A percentile compares a stretch with the other conserved stretches of the same genome.
Conservation (phyloP, 345 rosid species). For the Turritis glabra region DNA sequence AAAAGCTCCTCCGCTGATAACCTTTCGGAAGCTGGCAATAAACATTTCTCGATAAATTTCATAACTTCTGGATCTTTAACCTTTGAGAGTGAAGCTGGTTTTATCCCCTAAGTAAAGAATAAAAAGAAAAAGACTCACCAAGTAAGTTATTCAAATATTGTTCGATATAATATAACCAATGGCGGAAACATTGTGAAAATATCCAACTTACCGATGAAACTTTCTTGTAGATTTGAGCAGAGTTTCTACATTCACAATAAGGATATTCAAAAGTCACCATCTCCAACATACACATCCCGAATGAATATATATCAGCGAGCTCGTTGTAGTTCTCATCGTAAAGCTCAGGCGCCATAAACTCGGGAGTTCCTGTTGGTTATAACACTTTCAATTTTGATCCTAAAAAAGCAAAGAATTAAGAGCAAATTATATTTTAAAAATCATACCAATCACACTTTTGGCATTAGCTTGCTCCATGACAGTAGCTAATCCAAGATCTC, state of each 20-base stretch:
- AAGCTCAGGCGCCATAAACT: constrained; percentile 89
- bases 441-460: constrained; percentile 82
- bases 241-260: constrained; percentile 72
- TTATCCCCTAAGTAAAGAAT: constrained; percentile 56
- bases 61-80: constrained; percentile 68
- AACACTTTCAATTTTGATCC: not conserved
- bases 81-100: constrained; percentile 73
- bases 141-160: not conserved
- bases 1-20: constrained; percentile 76
- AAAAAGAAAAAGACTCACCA: not conserved
- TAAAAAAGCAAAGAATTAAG: not conserved
- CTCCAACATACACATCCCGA: constrained; percentile 89
- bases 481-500: constrained; percentile 94
- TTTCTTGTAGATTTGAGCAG: constrained; percentile 87
- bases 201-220: constrained; percentile 64
- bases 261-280: constrained; percentile 86
- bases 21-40: constrained; percentile 74
- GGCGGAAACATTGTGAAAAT: not conserved
- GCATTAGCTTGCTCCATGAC: constrained; percentile 88
- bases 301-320: constrained; percentile 77
- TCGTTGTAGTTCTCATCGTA: constrained; percentile 81
- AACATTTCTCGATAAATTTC: constrained; percentile 81
- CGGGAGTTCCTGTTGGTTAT: constrained; percentile 62
- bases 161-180: not conserved
- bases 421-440: not conserved